These are phyloP conservation scores for Saussurea involucrata DNA, from an alignment of 129 eudicot species.

Conservation along the genomic window DNA sequence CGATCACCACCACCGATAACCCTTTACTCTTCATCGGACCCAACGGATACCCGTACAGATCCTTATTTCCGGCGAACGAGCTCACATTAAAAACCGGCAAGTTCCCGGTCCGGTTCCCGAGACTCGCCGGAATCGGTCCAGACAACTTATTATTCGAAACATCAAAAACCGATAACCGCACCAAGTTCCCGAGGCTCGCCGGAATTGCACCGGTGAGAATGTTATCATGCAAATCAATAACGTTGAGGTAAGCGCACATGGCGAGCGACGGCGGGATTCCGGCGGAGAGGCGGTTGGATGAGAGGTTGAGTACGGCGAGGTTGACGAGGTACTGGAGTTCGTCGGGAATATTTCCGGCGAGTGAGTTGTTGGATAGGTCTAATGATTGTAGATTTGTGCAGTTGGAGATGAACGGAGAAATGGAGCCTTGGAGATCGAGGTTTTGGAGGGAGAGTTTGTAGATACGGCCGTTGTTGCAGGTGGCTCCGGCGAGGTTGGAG, in stretches of 20 bases:
- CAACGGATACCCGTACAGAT: slow-evolving; percentile 68
- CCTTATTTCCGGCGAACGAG: slow-evolving; percentile 62
- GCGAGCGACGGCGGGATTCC: slow-evolving; percentile 51
- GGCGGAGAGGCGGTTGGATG: slow-evolving; percentile 58
- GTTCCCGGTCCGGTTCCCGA: slow-evolving; percentile 67
- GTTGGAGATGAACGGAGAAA: slow-evolving; percentile 57
- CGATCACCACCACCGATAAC: slow-evolving; percentile 63
- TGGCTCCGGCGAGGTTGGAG: slow-evolving; percentile 60
- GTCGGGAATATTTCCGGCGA: slow-evolving; percentile 58
- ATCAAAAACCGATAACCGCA: slow-evolving; percentile 57
- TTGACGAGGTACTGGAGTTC: slow-evolving; percentile 51
- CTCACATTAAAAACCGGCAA: slow-evolving; percentile 59
- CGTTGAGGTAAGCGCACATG: slow-evolving; percentile 67
- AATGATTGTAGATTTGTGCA: slow-evolving; percentile 79
- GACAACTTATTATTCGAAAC: slow-evolving; percentile 49
- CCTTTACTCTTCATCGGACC: slow-evolving; percentile 51
- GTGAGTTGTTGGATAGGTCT: slow-evolving; percentile 70
- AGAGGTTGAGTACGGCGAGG: slow-evolving; percentile 73
- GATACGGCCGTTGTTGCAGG: slow-evolving; percentile 85
- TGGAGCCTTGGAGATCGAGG: slow-evolving; percentile 56
- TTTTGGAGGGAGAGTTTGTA: slow-evolving; percentile 67
- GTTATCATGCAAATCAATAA: slow-evolving; percentile 70
- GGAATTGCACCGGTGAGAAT: slow-evolving; percentile 56
- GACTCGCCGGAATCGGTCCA: slow-evolving; percentile 55
- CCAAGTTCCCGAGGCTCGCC: slow-evolving; percentile 53